Evolutionary conservation across 202 grass and related monocot species (phyloP), one percentile per base, ranked within the genome.

Genomic region (Carex sylvatica): DNA sequence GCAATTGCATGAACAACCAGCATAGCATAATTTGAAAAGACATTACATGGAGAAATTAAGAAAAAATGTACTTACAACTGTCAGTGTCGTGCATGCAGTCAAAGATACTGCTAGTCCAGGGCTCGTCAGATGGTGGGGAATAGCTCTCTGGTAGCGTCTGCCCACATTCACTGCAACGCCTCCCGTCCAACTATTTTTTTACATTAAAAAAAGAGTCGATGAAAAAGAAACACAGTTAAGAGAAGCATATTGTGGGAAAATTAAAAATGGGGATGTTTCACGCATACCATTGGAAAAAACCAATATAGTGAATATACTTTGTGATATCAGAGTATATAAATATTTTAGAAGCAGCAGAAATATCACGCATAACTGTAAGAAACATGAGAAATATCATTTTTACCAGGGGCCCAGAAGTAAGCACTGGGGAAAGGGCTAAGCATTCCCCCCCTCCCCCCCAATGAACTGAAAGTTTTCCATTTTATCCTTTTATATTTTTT

Each of bases 91-190:
- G 83, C 81, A 87, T 88, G 82, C 91, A 97, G 5, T 87, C 87
- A 52, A 89, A 93, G 84, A 91, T 89, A n/a, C 91, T 87, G 65
- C 86, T 89, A 70, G 87, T 87, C 93, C 93, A 97, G 4, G 93
- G 93, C 61, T 97, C 93, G 16, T 97, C 91, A 44, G 87, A 80
- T 74, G 91, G 93, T 6, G 91, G 91, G n/a, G 83, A 76, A 66
- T 97, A 97, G 73, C 67, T 91, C 72, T 91, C 93, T 70, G 87
- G 91, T 70, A 97, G 88, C 24, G 82, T 23, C 83, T 91, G 93
- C 75, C 88, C 87, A 71, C 87, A 93, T 81, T 93, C 89, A 38
- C 9, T 74, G 80, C 93, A 97, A 64, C 87, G 90, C 69, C 85
- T 66, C 26, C 88, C 87, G 31, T 84, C 80, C 52, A 97, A 88